These are phyloP conservation scores for Staphylotrichum tortipilum DNA, from an alignment of 495 filamentous ascomycete species.

Conservation along the genomic window DNA sequence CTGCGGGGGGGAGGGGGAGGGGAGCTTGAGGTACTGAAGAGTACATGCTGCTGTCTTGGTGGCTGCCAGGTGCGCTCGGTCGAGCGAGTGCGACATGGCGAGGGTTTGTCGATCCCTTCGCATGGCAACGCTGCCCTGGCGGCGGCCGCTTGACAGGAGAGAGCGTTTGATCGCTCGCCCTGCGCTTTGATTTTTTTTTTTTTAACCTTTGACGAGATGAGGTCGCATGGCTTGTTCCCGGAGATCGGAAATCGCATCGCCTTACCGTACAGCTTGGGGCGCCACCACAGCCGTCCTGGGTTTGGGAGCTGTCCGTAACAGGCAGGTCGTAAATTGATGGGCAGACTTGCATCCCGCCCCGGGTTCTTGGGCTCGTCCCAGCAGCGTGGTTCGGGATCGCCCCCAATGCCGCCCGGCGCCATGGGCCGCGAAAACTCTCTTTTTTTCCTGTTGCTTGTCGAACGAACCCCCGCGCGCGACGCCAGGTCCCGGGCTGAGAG, in stretches of 20 bases:
- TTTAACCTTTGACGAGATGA: not conserved
- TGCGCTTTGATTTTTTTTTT: not conserved
- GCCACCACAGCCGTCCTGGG: not conserved
- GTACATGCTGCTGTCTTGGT: too few relatives aligned
- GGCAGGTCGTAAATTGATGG: conserved; percentile 6
- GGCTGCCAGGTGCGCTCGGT: too few relatives aligned
- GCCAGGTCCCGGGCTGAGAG: too few relatives aligned
- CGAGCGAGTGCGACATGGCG: too few relatives aligned
- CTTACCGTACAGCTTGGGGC: not conserved
- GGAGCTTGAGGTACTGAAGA: too few relatives aligned
- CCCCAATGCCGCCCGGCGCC: conserved; percentile 10
- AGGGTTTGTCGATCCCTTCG: too few relatives aligned
- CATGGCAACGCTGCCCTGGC: too few relatives aligned
- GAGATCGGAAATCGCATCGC: conserved; percentile 2
- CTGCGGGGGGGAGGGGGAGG: too few relatives aligned
- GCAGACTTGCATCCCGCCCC: conserved; percentile 1
- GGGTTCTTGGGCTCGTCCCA: conserved; percentile 3
- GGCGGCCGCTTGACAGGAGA: too few relatives aligned
- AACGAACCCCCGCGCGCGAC: too few relatives aligned
- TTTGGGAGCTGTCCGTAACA: conserved; percentile 6
- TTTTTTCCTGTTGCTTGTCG: too few relatives aligned
- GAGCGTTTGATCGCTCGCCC: not conserved
- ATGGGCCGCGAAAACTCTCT: conserved; percentile 4
- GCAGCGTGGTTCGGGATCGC: conserved; percentile 15
- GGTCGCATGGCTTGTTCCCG: conserved; percentile 2